These are phyloP conservation scores for Babesia ovis DNA, from an alignment of 169 alveolate species.

Conservation along the genomic window DNA sequence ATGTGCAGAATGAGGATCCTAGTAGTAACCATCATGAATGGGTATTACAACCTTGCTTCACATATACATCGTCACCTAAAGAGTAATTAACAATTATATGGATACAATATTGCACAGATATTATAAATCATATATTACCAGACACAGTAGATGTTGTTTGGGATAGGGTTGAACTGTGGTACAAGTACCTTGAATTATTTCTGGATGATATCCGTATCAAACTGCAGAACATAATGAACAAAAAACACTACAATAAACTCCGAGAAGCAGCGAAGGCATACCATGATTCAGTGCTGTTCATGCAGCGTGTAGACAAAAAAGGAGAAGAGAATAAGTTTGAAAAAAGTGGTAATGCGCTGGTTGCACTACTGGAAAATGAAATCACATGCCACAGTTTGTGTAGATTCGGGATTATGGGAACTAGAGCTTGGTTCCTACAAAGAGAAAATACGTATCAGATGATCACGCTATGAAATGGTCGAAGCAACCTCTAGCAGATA, in stretches of 20 bases:
- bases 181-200: not conserved
- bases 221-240: not conserved
- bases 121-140: not conserved
- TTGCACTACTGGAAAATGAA: not conserved
- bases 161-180: not conserved
- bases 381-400: not conserved
- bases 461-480: too few species aligned
- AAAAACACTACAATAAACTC: not conserved
- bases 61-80: not conserved
- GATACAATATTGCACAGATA: not conserved
- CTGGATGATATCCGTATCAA: not conserved
- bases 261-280: not conserved
- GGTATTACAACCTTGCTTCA: slow-evolving; percentile 35
- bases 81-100: not conserved
- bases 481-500: too few species aligned
- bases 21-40: slow-evolving; percentile 30
- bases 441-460: not conserved
- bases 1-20: slow-evolving; percentile 25
- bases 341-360: too few species aligned
- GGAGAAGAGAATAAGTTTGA: not conserved
- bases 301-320: not conserved
- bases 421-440: slow-evolving; percentile 2
- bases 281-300: not conserved
- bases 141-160: not conserved
- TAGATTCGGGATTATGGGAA: not conserved